A percentile compares a stretch with the other conserved stretches of the same genome.
These are phyloP conservation scores for Colletotrichum cuscutae DNA, from an alignment of 2,329 filamentous ascomycete species.

Conservation along the genomic window DNA sequence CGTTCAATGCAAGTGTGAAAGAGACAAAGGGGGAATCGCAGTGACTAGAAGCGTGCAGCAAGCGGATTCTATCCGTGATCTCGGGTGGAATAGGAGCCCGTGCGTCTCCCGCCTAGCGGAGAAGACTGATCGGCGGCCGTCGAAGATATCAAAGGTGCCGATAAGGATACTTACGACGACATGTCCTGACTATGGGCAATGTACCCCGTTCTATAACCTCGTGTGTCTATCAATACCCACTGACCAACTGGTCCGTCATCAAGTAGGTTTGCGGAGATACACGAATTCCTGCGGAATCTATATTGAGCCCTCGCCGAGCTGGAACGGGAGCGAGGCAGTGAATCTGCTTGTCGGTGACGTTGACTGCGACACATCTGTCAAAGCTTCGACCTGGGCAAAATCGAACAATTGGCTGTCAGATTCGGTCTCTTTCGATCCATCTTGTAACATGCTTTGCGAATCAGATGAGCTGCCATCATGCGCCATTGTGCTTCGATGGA, in stretches of 20 bases:
- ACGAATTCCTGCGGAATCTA: conserved; percentile 2
- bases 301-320: neutral
- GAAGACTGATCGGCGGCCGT: neutral
- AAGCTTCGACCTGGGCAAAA: neutral
- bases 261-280: conserved; percentile 8
- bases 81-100: neutral
- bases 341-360: conserved; percentile 6
- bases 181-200: neutral
- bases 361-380: neutral
- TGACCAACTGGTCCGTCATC: conserved; percentile 11
- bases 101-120: neutral
- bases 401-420: neutral
- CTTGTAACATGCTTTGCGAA: neutral
- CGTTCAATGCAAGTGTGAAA: conserved; percentile 2
- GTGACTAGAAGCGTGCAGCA: neutral
- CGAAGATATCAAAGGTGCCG: neutral
- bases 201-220: neutral
- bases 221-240: neutral
- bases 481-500: conserved; percentile 5
- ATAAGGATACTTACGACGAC: neutral
- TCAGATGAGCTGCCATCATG: neutral
- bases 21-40: neutral
- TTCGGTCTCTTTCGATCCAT: neutral
- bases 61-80: conserved; percentile 3
- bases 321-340: neutral